These are phyloP conservation scores for Plasmodium reichenowi DNA, from an alignment of 169 alveolate genomes.

Conservation along the genomic window DNA sequence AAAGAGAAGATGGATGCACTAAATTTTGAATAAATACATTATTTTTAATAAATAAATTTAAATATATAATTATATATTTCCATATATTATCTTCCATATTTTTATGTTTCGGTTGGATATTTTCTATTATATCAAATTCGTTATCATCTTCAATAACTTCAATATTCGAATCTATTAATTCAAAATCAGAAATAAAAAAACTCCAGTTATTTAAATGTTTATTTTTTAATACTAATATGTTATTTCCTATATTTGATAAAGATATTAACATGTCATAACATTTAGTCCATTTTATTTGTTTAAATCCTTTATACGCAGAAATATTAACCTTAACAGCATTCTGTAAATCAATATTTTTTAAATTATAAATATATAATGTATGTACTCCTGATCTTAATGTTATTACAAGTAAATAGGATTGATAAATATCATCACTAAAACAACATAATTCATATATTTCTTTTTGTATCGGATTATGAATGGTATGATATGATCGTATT, in stretches of 20 bases:
- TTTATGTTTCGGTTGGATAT: slow-evolving; percentile 54
- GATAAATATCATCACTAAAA: slow-evolving; percentile 70
- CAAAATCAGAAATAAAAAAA: slow-evolving; percentile 65
- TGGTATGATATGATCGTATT: slow-evolving; percentile 46
- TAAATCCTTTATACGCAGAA: slow-evolving; percentile 71
- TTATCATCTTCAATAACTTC: slow-evolving; percentile 73
- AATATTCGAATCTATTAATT: slow-evolving; percentile 69
- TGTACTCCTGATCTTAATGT: slow-evolving; percentile 62
- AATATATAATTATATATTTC: slow-evolving; percentile 50
- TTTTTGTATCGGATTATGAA: slow-evolving; percentile 73
- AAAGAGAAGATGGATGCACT: slow-evolving; percentile 39
- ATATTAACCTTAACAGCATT: slow-evolving; percentile 68
- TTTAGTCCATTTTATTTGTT: slow-evolving; percentile 54
- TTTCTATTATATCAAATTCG: slow-evolving; percentile 68
- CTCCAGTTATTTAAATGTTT: slow-evolving; percentile 76
- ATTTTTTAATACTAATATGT: slow-evolving; percentile 42
- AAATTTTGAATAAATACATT: slow-evolving; percentile 50
- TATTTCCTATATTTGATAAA: slow-evolving; percentile 39
- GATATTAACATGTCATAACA: slow-evolving; percentile 68
- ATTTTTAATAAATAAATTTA: slow-evolving; percentile 72
- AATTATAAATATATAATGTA: slow-evolving; percentile 64
- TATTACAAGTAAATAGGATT: slow-evolving; percentile 43
- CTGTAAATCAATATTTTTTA: slow-evolving; percentile 66
- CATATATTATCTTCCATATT: slow-evolving; percentile 57
- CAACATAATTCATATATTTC: slow-evolving; percentile 57